Conservation (phyloP, 441 rosid species). For the Croton laevigatus region DNA sequence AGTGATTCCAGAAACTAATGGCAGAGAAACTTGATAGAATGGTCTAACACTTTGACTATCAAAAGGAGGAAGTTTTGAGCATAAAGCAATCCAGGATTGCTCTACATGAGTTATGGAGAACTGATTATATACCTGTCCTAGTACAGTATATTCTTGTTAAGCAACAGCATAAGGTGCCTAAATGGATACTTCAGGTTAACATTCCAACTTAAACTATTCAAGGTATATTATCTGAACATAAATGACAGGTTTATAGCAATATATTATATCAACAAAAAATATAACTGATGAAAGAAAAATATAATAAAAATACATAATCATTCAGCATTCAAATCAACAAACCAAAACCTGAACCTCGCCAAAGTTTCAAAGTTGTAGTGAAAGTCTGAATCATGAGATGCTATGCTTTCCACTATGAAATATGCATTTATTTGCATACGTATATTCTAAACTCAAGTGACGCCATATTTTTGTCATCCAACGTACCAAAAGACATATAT, state of each 20-base stretch:
- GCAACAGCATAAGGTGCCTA: neutral
- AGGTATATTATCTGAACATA: neutral
- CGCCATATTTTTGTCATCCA: neutral
- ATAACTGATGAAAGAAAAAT: neutral
- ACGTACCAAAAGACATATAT: neutral
- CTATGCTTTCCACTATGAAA: neutral
- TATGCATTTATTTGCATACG: neutral
- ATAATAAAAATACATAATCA: neutral
- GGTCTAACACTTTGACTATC: neutral
- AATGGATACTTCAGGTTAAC: neutral
- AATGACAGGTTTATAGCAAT: neutral
- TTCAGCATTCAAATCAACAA: conserved; percentile 11
- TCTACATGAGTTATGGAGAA: conserved; percentile 1
- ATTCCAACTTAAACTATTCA: neutral
- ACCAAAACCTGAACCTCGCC: conserved; percentile 8
- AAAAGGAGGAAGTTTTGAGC: neutral
- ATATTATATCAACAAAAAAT: neutral
- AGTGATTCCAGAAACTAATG: neutral
- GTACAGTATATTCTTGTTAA: neutral
- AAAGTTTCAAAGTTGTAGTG: neutral
- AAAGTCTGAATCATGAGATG: neutral
- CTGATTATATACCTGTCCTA: neutral
- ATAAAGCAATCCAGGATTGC: neutral
- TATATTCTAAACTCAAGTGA: neutral
- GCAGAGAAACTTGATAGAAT: neutral